phyloP scores from a whole-genome alignment of 495 filamentous ascomycete species.

The Podospora sp. region DNA sequence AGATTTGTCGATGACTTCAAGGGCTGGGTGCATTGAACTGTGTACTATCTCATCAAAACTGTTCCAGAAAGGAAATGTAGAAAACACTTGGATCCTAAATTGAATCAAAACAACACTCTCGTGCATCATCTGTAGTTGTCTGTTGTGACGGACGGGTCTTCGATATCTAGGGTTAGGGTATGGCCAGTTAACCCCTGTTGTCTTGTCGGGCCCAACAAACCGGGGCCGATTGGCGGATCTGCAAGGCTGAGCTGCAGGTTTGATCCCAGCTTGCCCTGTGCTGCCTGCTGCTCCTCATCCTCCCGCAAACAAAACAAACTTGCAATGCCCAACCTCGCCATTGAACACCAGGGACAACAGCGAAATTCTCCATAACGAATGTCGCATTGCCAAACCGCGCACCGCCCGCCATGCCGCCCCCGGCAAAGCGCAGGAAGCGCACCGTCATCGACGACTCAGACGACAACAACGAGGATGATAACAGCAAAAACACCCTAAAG shows the following conservation, averaged over 20 bases:
- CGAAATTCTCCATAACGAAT: conserved; percentile 27
- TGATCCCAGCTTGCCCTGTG: conserved; percentile 5
- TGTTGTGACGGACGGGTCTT: too few relatives aligned
- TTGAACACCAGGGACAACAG: background rate
- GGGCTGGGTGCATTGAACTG: conserved; percentile 59
- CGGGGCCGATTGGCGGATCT: background rate
- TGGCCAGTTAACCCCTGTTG: too few relatives aligned
- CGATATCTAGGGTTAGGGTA: background rate
- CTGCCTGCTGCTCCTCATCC: too few relatives aligned
- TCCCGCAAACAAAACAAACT: background rate
- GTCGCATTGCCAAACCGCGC: conserved; percentile 10
- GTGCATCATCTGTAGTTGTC: too few relatives aligned
- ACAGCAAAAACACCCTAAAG: conserved; percentile 39
- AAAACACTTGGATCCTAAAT: too few relatives aligned
- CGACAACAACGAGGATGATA: conserved; percentile 32
- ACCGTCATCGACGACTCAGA: conserved; percentile 39
- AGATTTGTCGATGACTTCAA: conserved; percentile 77
- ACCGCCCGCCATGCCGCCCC: conserved; percentile 53
- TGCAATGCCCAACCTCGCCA: conserved; percentile 4
- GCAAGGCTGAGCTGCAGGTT: conserved; percentile 13
- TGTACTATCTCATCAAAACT: background rate
- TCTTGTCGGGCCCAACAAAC: too few relatives aligned
- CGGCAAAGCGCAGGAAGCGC: conserved; percentile 55
- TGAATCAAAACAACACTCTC: too few relatives aligned
- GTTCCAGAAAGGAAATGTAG: too few relatives aligned